phyloP scores from a whole-genome alignment of 768 basidiomycete species.

The Panellus pusillus region DNA sequence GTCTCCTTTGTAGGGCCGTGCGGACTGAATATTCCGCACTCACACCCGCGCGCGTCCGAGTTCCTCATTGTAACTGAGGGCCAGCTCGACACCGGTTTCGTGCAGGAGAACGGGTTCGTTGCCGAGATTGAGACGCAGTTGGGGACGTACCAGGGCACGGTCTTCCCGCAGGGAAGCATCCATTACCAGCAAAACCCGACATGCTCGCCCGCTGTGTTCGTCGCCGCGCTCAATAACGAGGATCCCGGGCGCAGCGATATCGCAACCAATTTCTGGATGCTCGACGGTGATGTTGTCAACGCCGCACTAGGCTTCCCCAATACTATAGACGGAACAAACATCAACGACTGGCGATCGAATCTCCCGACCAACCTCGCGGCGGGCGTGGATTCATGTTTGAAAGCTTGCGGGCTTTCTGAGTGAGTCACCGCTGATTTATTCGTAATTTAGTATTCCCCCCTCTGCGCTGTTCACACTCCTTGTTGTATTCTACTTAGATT shows the following conservation, averaged over 20 bases:
- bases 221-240: background rate
- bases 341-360: slow-evolving; percentile 9
- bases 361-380: slow-evolving; percentile 10
- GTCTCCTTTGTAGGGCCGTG: slow-evolving; percentile 1
- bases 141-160: background rate
- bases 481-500: too few species aligned
- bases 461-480: too few species aligned
- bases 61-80: slow-evolving; percentile 29
- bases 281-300: slow-evolving; percentile 3
- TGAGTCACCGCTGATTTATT: too few species aligned
- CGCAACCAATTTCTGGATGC: slow-evolving; percentile 3
- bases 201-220: background rate
- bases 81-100: slow-evolving; percentile 17
- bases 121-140: slow-evolving; percentile 15
- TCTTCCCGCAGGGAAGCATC: slow-evolving; percentile 4
- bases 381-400: slow-evolving; percentile 16
- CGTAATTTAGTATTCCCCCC: too few species aligned
- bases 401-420: slow-evolving; percentile 6
- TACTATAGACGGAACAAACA: slow-evolving; percentile 11
- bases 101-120: background rate
- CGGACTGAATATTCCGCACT: slow-evolving; percentile 32
- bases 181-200: slow-evolving; percentile 13
- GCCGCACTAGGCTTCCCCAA: slow-evolving; percentile 13
- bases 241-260: slow-evolving; percentile 15
- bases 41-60: slow-evolving; percentile 36